Conservation (phyloP, 257 asterid species). For the Fraxinus quadrangulata region DNA sequence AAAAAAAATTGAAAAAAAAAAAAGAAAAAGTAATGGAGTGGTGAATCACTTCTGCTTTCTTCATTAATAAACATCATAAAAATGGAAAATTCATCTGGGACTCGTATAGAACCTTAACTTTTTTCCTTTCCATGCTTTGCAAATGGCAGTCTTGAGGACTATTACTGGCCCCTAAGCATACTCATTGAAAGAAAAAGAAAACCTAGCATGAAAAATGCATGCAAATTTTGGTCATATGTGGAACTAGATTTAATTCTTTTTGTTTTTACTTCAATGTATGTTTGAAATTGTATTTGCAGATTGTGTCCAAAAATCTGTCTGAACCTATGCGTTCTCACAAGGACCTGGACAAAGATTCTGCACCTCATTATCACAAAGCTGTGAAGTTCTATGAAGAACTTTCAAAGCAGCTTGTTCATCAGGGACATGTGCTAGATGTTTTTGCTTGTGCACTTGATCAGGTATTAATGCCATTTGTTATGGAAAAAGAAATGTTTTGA, state of each 20-base stretch:
- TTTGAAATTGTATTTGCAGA: conserved; percentile 50
- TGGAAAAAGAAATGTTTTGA: not conserved
- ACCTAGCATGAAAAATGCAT: not conserved
- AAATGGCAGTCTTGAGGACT: not conserved
- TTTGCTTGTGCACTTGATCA: conserved; percentile 98
- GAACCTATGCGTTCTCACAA: conserved; percentile 96
- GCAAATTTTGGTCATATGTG: not conserved
- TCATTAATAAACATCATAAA: not conserved
- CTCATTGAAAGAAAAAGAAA: not conserved
- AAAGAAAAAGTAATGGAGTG: not conserved
- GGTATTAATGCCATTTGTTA: conserved; percentile 45
- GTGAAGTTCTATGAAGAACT: conserved; percentile 86
- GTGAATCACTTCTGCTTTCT: not conserved
- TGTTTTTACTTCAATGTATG: conserved; percentile 23
- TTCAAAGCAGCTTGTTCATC: conserved; percentile 92
- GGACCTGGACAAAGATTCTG: conserved; percentile 98
- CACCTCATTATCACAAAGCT: conserved; percentile 82
- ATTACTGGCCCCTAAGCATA: not conserved
- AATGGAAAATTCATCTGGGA: not conserved
- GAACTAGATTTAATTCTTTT: conserved; percentile 10
- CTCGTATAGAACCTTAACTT: not conserved
- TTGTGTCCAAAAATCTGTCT: conserved; percentile 80
- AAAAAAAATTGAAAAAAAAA: not conserved
- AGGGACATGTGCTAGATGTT: conserved; percentile 93
- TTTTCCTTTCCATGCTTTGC: not conserved